Percentiles rank a stretch among this genome's conserved stretches.
Evolutionary conservation across 495 filamentous ascomycete species (phyloP).

Genomic region (Aspergillus cavernicola): DNA sequence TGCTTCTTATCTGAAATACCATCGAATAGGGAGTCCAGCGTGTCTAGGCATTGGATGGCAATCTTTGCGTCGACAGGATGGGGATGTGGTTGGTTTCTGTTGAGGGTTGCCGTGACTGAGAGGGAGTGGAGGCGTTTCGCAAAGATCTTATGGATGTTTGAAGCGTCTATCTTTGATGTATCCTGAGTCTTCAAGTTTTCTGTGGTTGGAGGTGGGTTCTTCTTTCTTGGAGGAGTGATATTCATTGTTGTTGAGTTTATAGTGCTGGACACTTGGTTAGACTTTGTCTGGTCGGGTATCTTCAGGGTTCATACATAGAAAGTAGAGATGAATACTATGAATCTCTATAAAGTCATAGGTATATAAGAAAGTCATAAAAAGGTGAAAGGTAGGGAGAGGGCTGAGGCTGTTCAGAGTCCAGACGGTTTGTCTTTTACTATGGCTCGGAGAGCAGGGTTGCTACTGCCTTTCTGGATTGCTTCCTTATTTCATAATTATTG

Average conservation of each 20-base stretch:
- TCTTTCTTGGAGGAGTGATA: neutral
- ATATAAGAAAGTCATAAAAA: neutral
- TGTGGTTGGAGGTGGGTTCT: neutral
- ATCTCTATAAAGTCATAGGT: neutral
- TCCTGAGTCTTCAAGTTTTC: too few species aligned
- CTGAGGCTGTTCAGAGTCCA: neutral
- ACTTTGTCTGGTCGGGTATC: neutral
- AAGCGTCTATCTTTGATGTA: too few species aligned
- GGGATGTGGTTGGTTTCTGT: neutral
- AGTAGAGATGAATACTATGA: neutral
- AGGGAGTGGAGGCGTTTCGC: constrained; percentile 27
- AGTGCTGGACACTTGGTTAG: neutral
- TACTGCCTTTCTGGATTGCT: neutral
- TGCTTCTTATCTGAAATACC: constrained; percentile 9
- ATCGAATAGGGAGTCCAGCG: constrained; percentile 30
- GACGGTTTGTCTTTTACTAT: too few species aligned
- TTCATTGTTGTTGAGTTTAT: neutral
- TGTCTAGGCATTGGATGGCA: constrained; percentile 30
- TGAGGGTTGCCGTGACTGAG: constrained; percentile 11
- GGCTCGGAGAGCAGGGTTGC: neutral
- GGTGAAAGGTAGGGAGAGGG: neutral
- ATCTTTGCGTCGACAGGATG: constrained; percentile 10
- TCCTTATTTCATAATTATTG: too few species aligned
- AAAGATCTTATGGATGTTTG: neutral
- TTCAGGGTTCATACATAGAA: neutral